phyloP scores from a whole-genome alignment of 257 asterid genomes.

The Jacaranda copaia region DNA sequence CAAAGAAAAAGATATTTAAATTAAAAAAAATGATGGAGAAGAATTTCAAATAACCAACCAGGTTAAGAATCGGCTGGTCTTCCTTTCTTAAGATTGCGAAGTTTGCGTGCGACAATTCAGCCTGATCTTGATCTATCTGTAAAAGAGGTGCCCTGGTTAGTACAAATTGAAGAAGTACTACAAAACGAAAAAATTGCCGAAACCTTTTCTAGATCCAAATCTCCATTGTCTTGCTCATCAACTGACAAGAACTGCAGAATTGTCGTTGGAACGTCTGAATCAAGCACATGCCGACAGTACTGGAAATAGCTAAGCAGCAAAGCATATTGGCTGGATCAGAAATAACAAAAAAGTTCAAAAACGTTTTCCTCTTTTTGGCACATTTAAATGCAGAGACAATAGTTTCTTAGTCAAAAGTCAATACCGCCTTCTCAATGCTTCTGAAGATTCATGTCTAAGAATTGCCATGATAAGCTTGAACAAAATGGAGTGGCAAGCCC shows the following conservation, averaged over 20 bases:
- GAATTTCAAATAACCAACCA: conserved; percentile 59
- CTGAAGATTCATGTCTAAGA: conserved; percentile 90
- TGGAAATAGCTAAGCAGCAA: conserved; percentile 94
- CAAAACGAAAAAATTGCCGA: conserved; percentile 30
- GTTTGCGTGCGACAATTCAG: conserved; percentile 79
- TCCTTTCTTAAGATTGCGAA: conserved; percentile 85
- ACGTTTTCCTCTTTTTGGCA: conserved; percentile 28
- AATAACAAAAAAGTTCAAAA: conserved; percentile 42
- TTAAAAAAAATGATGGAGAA: not conserved
- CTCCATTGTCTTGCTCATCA: conserved; percentile 81
- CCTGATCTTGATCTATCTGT: conserved; percentile 90
- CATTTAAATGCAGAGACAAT: conserved; percentile 18
- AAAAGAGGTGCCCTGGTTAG: conserved; percentile 32
- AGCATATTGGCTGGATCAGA: conserved; percentile 85
- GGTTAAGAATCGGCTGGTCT: conserved; percentile 75
- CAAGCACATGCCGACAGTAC: conserved; percentile 92
- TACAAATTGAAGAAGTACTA: conserved; percentile 5
- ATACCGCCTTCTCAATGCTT: conserved; percentile 94
- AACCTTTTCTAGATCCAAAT: conserved; percentile 86
- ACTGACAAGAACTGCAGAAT: conserved; percentile 76
- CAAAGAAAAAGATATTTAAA: not conserved
- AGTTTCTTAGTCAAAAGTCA: conserved; percentile 30
- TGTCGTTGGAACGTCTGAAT: conserved; percentile 79
- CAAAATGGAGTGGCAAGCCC: conserved; percentile 86
- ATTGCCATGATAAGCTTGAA: conserved; percentile 90